Evolutionary conservation across 176 grass and related monocot genomes (phyloP), one percentile per base, ranked within the genome.

Genomic region (Coix lacrymajobi): DNA sequence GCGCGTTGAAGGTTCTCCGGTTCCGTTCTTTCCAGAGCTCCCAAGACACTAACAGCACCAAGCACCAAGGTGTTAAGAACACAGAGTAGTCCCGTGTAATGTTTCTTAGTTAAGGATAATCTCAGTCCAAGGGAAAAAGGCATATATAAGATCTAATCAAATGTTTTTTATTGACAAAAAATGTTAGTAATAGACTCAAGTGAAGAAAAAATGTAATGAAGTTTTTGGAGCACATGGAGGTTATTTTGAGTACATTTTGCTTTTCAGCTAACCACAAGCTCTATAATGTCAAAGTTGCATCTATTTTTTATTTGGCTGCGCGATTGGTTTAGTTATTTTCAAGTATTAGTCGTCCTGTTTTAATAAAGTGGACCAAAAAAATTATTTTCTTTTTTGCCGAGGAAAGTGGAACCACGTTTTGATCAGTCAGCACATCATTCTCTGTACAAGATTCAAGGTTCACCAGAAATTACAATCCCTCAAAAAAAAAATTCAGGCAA

Each of bases 381-480:
- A 5, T 26, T 3, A 0, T 25, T 43, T 43, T 71, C 4, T 30
- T 46, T 72, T 71, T 16, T 7, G 3, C 0, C 3, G 41, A 73
- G 8, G 25, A 73, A 56, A 75, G 48, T 56, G 72, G 45, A 13
- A 30, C 71, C 48, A 36, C 48, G 30, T 75, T 75, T 31, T 36
- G 72, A 75, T 75, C 72, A 54, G 48, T n/a, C 71, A 52, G 44
- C 29, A 52, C 71, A 74, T n/a, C 72, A 74, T 75, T 36, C 46
- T 75, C 20, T 22, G 57, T 37, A 57, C 31, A 75, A n/a, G 11
- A 33, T 56, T 24, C 11, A 24, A 37, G 2, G 71, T 56, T 74
- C 45, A 34, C 71, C 31, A 5, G 13, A 34, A 34, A 34, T 51
- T 71, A 20, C 15, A 22, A 3, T 11, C 24, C 13, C 10, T n/a